A percentile compares a stretch with the other conserved stretches of the same genome.
Conservation (phyloP, 441 rosid genomes). For the Viola pubescens region DNA sequence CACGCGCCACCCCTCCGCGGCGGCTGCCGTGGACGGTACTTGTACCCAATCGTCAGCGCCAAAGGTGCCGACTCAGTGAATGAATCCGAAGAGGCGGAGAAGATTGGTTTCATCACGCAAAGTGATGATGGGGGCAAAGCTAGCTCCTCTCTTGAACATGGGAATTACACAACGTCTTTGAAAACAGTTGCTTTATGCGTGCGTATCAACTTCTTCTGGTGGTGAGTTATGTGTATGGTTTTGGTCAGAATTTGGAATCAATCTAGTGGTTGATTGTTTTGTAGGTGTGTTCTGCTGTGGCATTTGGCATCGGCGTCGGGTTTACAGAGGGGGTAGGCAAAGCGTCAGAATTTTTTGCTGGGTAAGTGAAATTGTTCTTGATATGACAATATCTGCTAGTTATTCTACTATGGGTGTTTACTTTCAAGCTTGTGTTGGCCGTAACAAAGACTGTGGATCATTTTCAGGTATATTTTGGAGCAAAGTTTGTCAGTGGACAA, state of each 20-base stretch:
- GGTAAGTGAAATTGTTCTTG: slow-evolving; percentile 28
- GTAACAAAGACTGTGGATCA: slow-evolving; percentile 5
- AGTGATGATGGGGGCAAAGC: slow-evolving; percentile 22
- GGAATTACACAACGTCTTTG: slow-evolving; percentile 40
- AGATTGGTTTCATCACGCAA: slow-evolving; percentile 22
- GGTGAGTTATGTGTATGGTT: slow-evolving; percentile 3
- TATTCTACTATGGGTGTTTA: not conserved
- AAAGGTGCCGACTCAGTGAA: slow-evolving; percentile 29
- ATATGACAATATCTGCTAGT: too few relatives aligned
- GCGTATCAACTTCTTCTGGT: slow-evolving; percentile 19
- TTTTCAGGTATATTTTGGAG: slow-evolving; percentile 83
- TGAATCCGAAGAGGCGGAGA: slow-evolving; percentile 44
- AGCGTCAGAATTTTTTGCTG: slow-evolving; percentile 89
- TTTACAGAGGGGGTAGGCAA: slow-evolving; percentile 68
- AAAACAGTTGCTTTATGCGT: slow-evolving; percentile 80
- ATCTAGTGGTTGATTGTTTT: slow-evolving; percentile 15
- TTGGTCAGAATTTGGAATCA: slow-evolving; percentile 12
- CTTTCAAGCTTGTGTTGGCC: not conserved
- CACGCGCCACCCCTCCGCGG: slow-evolving; percentile 19
- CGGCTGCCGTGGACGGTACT: slow-evolving; percentile 19
- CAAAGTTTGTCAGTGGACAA: slow-evolving; percentile 96
- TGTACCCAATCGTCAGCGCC: slow-evolving; percentile 31
- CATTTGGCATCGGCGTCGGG: slow-evolving; percentile 75
- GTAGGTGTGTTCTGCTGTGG: slow-evolving; percentile 69
- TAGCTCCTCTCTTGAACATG: slow-evolving; percentile 17